These are phyloP conservation scores for Cercospora sp. DNA, from an alignment of 2,329 filamentous ascomycete genomes.

Conservation along the genomic window DNA sequence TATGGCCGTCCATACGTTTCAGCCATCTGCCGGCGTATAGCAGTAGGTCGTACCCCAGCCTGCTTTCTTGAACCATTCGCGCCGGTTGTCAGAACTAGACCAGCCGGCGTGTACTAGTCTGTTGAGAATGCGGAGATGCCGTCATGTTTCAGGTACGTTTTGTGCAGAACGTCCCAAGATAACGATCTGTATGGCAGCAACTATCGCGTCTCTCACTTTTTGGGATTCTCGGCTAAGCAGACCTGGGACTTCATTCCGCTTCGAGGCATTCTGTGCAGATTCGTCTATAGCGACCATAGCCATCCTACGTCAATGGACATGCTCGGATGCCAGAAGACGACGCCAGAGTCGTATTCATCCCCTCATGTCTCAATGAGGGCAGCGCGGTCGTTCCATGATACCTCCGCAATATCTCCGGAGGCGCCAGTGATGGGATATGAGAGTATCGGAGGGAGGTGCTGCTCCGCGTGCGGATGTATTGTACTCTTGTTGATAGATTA, in stretches of 20 bases:
- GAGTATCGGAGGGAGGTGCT: background rate
- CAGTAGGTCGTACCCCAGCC: background rate
- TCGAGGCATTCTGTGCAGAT: background rate
- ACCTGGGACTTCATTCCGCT: slow-evolving; percentile 1
- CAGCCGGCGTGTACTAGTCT: background rate
- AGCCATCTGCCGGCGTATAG: background rate
- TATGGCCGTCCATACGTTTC: background rate
- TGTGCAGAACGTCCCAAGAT: background rate
- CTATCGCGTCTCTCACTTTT: background rate
- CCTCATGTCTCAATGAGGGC: background rate
- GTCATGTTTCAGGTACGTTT: background rate
- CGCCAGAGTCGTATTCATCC: background rate
- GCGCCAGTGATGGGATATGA: background rate
- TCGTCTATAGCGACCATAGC: background rate
- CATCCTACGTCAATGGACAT: background rate
- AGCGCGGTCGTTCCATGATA: background rate
- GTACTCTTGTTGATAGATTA: background rate
- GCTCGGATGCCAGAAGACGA: background rate
- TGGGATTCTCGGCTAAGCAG: background rate
- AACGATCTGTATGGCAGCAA: background rate
- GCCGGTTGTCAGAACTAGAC: background rate
- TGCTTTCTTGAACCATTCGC: background rate
- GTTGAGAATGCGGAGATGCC: background rate
- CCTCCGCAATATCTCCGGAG: slow-evolving; percentile 4
- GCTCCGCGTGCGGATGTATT: background rate